These are phyloP conservation scores for Debaryomyces castellii DNA, from an alignment of 805 yeast species.

Conservation along the genomic window DNA sequence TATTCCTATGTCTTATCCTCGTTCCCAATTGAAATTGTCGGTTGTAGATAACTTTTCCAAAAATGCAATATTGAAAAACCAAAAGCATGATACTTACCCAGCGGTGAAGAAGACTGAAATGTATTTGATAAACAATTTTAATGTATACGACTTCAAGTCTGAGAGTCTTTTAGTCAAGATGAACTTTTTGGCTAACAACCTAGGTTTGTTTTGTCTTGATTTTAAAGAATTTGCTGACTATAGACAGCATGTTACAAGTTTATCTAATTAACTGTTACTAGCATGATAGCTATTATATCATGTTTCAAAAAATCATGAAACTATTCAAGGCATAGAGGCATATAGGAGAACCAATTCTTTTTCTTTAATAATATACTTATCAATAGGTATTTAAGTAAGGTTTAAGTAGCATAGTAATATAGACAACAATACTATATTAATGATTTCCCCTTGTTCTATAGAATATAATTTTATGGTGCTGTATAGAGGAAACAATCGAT, in stretches of 20 bases:
- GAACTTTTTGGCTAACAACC: slow-evolving; percentile 32
- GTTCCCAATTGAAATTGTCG: slow-evolving; percentile 16
- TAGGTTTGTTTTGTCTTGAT: slow-evolving; percentile 18
- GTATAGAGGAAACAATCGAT: background rate
- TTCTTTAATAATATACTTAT: background rate
- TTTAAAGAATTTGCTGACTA: slow-evolving; percentile 7
- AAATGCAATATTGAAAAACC: slow-evolving; percentile 25
- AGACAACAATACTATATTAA: background rate
- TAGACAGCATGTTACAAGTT: background rate
- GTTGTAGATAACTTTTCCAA: slow-evolving; percentile 31
- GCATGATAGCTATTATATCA: background rate
- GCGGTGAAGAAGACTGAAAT: slow-evolving; percentile 26
- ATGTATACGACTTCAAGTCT: slow-evolving; percentile 12
- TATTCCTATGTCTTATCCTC: slow-evolving; percentile 36
- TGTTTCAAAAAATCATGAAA: too few species aligned
- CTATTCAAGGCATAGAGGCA: background rate
- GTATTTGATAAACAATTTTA: slow-evolving; percentile 23
- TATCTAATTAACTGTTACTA: background rate
- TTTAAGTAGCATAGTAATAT: background rate
- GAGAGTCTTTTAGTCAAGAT: slow-evolving; percentile 23
- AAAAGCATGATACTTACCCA: slow-evolving; percentile 9
- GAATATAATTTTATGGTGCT: background rate
- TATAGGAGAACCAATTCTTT: background rate
- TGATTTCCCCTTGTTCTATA: background rate
- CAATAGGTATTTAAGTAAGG: background rate